phyloP scores from a whole-genome alignment of 805 yeast species.

The Teunomyces aglyptinius region DNA sequence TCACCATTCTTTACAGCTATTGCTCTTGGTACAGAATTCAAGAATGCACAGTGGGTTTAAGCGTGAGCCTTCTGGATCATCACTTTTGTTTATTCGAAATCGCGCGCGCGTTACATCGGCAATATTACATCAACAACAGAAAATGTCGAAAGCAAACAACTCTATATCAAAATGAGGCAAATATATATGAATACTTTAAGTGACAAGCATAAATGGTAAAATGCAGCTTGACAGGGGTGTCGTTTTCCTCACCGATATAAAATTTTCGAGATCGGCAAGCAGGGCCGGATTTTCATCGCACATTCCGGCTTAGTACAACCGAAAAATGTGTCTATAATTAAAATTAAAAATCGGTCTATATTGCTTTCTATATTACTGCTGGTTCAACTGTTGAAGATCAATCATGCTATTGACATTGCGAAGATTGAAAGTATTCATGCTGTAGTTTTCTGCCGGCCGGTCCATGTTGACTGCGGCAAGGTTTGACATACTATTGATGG shows the following conservation, averaged over 20 bases:
- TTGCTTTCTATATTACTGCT: constrained; percentile 2
- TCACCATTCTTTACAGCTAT: constrained; percentile 10
- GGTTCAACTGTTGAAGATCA: constrained; percentile 24
- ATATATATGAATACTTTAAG: no score
- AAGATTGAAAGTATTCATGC: constrained; percentile 13
- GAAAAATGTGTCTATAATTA: not conserved
- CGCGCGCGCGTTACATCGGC: not conserved
- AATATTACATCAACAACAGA: not conserved
- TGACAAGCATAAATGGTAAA: no score
- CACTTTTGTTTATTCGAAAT: not conserved
- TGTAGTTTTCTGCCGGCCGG: constrained; percentile 4
- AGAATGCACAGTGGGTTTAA: constrained; percentile 1
- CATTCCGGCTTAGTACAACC: no score
- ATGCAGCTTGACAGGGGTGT: no score
- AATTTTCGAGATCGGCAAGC: no score
- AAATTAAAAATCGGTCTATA: not conserved
- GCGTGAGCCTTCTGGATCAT: not conserved
- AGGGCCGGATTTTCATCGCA: no score
- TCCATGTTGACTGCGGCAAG: constrained; percentile 17
- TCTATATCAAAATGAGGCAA: no score
- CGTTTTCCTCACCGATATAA: no score
- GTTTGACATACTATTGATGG: constrained; percentile 29
- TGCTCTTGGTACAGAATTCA: not conserved
- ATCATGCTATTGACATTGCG: constrained; percentile 34
- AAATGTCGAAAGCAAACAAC: not conserved